phyloP scores from a whole-genome alignment of 768 basidiomycete genomes.

The Termitomyces sp. region DNA sequence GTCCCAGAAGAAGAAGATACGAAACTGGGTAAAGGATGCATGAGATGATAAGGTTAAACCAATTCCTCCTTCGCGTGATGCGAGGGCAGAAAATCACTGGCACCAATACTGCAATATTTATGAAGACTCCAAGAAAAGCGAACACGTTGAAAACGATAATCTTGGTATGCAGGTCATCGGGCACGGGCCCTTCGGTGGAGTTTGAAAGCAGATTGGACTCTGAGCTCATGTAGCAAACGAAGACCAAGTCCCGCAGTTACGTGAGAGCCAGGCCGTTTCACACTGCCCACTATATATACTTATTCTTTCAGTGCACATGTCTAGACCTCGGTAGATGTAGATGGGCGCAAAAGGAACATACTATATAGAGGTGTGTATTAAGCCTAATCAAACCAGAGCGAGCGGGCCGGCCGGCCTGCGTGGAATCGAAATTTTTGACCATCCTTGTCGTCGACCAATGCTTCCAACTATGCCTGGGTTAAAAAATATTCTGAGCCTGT shows the following conservation, averaged over 20 bases:
- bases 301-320: too few relatives aligned
- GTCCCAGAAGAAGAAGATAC: slow-evolving; percentile 1
- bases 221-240: not conserved
- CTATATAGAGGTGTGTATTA: too few relatives aligned
- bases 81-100: not conserved
- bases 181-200: not conserved
- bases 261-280: not conserved
- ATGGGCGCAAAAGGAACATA: too few relatives aligned
- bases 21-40: slow-evolving; percentile 2
- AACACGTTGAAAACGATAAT: not conserved
- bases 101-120: not conserved
- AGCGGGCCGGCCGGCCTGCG: too few relatives aligned
- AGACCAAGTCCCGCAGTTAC: not conserved
- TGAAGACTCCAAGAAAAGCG: not conserved
- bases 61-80: not conserved
- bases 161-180: not conserved
- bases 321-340: too few relatives aligned
- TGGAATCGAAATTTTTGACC: too few relatives aligned
- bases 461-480: too few relatives aligned
- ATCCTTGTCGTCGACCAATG: too few relatives aligned
- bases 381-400: too few relatives aligned
- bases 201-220: not conserved
- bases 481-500: too few relatives aligned
- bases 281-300: not conserved
- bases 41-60: slow-evolving; percentile 3